A percentile compares a stretch with the other conserved stretches of the same genome.
These are phyloP conservation scores for Phycomyces blakesleeanus DNA, from an alignment of 192 early-diverging fungal species.

Conservation along the genomic window DNA sequence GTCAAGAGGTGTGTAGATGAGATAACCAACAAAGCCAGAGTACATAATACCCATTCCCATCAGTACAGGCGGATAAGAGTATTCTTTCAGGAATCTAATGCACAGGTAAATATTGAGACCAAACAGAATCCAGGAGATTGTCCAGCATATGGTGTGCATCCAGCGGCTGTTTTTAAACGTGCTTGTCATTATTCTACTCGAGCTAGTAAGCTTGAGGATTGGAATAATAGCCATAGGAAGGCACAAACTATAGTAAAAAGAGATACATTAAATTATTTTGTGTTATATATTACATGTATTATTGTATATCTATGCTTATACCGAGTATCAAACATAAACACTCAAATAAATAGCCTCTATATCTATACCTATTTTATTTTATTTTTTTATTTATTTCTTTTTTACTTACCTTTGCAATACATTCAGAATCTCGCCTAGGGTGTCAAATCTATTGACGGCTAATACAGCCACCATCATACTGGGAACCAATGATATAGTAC, in stretches of 20 bases:
- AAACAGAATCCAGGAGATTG: slow-evolving; percentile 46
- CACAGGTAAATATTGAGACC: slow-evolving; percentile 55
- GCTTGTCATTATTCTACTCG: slow-evolving; percentile 43
- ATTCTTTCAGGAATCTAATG: slow-evolving; percentile 26
- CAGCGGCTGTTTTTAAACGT: slow-evolving; percentile 23
- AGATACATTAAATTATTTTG: no score
- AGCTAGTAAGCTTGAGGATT: slow-evolving; percentile 57
- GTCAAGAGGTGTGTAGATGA: slow-evolving; percentile 11
- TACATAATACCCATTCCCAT: slow-evolving; percentile 7
- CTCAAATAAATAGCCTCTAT: no score
- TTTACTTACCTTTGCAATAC: slow-evolving; percentile 64
- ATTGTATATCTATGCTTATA: no score
- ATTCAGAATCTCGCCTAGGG: slow-evolving; percentile 65
- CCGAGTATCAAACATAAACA: no score
- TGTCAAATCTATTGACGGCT: slow-evolving; percentile 55
- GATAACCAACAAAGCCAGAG: slow-evolving; percentile 20
- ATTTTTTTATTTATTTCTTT: no score
- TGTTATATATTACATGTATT: no score
- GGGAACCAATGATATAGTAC: slow-evolving; percentile 60
- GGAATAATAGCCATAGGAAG: slow-evolving; percentile 63
- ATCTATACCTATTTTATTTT: no score
- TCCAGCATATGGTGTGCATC: slow-evolving; percentile 41
- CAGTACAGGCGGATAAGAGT: slow-evolving; percentile 11
- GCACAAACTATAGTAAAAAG: slow-evolving; percentile 46
- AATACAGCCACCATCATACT: slow-evolving; percentile 61